Percentiles rank a stretch among this genome's conserved stretches.
Conservation (phyloP, 2,329 filamentous ascomycete species). For the Fusarium nygamai region DNA sequence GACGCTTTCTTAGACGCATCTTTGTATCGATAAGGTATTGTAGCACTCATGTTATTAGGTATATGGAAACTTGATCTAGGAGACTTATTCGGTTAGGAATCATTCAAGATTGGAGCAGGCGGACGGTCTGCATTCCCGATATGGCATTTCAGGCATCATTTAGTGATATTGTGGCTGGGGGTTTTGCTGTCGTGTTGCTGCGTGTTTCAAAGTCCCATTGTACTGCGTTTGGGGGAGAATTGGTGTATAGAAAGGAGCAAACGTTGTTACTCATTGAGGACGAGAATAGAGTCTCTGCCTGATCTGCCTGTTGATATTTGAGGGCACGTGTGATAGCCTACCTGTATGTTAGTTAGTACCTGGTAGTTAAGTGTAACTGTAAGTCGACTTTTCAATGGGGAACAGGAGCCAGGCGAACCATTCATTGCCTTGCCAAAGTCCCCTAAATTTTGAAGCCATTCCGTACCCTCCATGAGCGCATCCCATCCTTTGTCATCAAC, state of each 20-base stretch:
- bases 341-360: conserved; percentile 24
- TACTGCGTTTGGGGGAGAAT: neutral
- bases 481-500: conserved; percentile 4
- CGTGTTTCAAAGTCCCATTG: conserved; percentile 20
- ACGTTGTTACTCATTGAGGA: conserved; percentile 11
- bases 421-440: conserved; percentile 37
- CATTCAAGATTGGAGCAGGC: neutral
- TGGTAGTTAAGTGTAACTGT: conserved; percentile 1
- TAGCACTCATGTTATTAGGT: neutral
- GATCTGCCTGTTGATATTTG: conserved; percentile 28
- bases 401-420: conserved; percentile 29
- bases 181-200: neutral
- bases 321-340: conserved; percentile 27
- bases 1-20: conserved; percentile 7
- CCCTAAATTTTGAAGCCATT: conserved; percentile 29
- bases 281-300: conserved; percentile 37
- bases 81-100: neutral
- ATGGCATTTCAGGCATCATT: conserved; percentile 21
- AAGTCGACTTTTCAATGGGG: neutral
- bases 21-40: neutral
- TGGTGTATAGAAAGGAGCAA: neutral
- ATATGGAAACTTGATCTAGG: neutral
- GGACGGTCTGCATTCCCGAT: neutral
- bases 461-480: neutral
- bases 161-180: neutral